phyloP scores from a whole-genome alignment of 192 early-diverging fungal genomes.

The Gonapodya prolifera region DNA sequence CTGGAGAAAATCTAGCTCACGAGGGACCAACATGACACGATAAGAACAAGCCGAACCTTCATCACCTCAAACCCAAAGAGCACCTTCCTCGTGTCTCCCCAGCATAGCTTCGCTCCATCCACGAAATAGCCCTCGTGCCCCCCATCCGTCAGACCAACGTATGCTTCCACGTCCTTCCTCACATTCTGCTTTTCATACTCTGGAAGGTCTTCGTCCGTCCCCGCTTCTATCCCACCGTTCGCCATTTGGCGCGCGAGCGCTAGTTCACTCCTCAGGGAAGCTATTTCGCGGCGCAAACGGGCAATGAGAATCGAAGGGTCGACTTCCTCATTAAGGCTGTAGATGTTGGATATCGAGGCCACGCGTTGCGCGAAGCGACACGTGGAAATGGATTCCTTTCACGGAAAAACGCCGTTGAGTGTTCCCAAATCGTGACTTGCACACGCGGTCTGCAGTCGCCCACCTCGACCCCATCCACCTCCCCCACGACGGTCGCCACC shows the following conservation, averaged over 20 bases:
- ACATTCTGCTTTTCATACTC: conserved; percentile 37
- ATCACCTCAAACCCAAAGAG: neutral
- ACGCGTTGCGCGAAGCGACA: conserved; percentile 52
- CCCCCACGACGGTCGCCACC: conserved; percentile 43
- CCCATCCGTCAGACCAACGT: neutral
- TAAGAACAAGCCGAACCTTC: neutral
- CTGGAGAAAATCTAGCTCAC: neutral
- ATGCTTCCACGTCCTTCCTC: neutral
- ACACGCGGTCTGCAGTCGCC: too few species aligned
- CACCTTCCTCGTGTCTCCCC: neutral
- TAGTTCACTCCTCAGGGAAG: conserved; percentile 33
- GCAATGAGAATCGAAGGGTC: conserved; percentile 42
- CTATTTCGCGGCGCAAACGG: conserved; percentile 32
- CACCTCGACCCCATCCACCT: conserved; percentile 45
- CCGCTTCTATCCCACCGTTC: conserved; percentile 16
- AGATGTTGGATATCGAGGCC: conserved; percentile 38
- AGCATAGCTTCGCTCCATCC: neutral
- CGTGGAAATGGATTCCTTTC: conserved; percentile 49
- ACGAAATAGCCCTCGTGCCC: neutral
- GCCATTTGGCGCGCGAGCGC: conserved; percentile 24
- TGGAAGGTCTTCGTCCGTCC: conserved; percentile 24
- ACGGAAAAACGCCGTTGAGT: neutral
- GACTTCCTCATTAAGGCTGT: conserved; percentile 39
- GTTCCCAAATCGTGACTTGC: neutral
- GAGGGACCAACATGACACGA: too few species aligned